phyloP scores from a whole-genome alignment of 805 yeast species.

The Kazachstania africana region DNA sequence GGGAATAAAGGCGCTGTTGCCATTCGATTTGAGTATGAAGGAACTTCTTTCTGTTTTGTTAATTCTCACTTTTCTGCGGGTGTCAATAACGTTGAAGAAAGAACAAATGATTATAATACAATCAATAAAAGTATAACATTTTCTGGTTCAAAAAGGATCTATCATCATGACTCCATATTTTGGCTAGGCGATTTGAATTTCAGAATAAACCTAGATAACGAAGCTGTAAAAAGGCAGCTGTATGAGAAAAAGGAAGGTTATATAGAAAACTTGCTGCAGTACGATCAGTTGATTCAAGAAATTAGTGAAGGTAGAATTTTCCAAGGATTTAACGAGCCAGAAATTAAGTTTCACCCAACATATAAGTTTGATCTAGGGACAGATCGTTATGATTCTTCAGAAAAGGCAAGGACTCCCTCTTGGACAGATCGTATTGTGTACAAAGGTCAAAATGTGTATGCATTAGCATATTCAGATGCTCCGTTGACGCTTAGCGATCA shows the following conservation, averaged over 20 bases:
- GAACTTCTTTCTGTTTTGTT: slow-evolving; percentile 69
- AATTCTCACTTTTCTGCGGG: slow-evolving; percentile 97
- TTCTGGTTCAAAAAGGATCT: slow-evolving; percentile 60
- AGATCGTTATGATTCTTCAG: slow-evolving; percentile 71
- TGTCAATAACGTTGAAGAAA: slow-evolving; percentile 61
- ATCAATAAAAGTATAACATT: slow-evolving; percentile 68
- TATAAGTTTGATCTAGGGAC: slow-evolving; percentile 88
- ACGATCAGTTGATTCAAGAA: slow-evolving; percentile 72
- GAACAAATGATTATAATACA: slow-evolving; percentile 74
- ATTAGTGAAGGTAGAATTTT: slow-evolving; percentile 64
- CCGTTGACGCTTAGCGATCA: slow-evolving; percentile 72
- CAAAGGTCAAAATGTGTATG: slow-evolving; percentile 45
- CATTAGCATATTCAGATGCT: slow-evolving; percentile 57
- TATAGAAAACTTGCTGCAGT: slow-evolving; percentile 37
- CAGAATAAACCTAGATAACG: slow-evolving; percentile 61
- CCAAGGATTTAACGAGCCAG: slow-evolving; percentile 63
- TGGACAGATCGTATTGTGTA: slow-evolving; percentile 90
- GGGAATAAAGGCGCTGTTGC: slow-evolving; percentile 97
- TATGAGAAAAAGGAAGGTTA: slow-evolving; percentile 30
- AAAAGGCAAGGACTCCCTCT: slow-evolving; percentile 85
- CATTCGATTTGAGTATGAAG: slow-evolving; percentile 72
- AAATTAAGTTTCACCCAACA: slow-evolving; percentile 74
- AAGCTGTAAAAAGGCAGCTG: slow-evolving; percentile 53
- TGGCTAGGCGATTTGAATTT: slow-evolving; percentile 97
- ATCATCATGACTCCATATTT: slow-evolving; percentile 74